phyloP scores from a whole-genome alignment of 495 filamentous ascomycete genomes.

The Aspergillus sparsus region DNA sequence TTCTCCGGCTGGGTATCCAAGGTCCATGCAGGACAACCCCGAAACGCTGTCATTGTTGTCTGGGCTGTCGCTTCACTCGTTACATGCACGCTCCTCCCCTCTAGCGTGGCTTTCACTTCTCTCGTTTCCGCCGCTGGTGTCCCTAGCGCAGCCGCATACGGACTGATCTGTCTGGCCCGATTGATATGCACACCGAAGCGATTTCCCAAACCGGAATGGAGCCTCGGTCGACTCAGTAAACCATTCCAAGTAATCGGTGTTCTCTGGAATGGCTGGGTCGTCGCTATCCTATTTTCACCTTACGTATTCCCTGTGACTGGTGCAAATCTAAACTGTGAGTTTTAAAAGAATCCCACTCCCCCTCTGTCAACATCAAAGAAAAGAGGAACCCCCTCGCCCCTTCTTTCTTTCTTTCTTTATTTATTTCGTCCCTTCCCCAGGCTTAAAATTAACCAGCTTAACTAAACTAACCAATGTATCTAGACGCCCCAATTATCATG shows the following conservation, averaged over 20 bases:
- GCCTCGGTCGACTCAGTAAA: conserved; percentile 45
- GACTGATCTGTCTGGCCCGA: conserved; percentile 54
- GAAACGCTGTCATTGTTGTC: conserved; percentile 57
- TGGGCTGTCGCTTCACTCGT: conserved; percentile 51
- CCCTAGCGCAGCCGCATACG: conserved; percentile 55
- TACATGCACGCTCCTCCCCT: conserved; percentile 55
- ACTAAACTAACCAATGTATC: not conserved
- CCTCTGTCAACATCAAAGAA: not conserved
- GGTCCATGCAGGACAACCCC: conserved; percentile 54
- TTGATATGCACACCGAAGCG: conserved; percentile 48
- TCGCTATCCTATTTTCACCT: conserved; percentile 50
- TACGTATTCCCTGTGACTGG: conserved; percentile 48
- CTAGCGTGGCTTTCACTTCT: conserved; percentile 55
- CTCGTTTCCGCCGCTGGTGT: conserved; percentile 54
- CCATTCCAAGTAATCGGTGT: conserved; percentile 52
- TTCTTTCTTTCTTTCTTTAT: not conserved
- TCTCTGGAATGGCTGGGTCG: conserved; percentile 54
- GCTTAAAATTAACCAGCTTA: not conserved
- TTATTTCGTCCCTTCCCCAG: not conserved
- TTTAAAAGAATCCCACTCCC: not conserved
- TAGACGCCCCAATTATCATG: conserved; percentile 54
- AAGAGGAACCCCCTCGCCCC: not conserved
- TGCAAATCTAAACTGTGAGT: conserved; percentile 49
- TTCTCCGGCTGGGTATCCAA: conserved; percentile 56
- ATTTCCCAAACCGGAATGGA: conserved; percentile 51